Evolutionary conservation across 2,329 filamentous ascomycete genomes (phyloP).

Genomic region (Orbilia blumenaviensis): DNA sequence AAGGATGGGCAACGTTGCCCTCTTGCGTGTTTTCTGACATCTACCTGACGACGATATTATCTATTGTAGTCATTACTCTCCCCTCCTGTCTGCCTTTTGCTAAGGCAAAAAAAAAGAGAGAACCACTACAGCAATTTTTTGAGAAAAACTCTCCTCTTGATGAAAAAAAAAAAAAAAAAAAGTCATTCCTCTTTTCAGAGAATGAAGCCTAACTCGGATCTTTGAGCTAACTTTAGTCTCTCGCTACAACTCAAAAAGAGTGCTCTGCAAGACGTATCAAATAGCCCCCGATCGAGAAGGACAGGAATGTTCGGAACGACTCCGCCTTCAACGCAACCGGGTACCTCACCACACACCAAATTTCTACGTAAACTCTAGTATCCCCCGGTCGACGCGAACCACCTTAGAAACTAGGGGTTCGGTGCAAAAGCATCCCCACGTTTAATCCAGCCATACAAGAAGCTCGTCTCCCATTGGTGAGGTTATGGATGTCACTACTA

Average conservation of each 20-base stretch:
- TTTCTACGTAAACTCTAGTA: constrained; percentile 24
- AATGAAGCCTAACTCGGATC: constrained; percentile 45
- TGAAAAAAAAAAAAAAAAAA: constrained; percentile 5
- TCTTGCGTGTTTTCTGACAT: constrained; percentile 46
- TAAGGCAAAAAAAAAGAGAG: constrained; percentile 12
- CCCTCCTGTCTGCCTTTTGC: constrained; percentile 21
- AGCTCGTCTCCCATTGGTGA: constrained; percentile 49
- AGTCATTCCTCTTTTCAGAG: constrained; percentile 28
- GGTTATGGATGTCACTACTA: constrained; percentile 42
- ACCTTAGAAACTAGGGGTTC: constrained; percentile 38
- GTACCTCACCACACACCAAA: constrained; percentile 26
- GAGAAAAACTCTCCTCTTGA: neutral
- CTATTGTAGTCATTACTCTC: neutral
- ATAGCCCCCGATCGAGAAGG: constrained; percentile 51
- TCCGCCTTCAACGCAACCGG: constrained; percentile 51
- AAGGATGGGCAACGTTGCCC: constrained; percentile 34
- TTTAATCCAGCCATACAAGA: constrained; percentile 47
- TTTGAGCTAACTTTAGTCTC: constrained; percentile 39
- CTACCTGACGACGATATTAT: constrained; percentile 23
- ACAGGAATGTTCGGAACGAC: constrained; percentile 54
- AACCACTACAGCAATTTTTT: neutral
- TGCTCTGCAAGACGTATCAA: constrained; percentile 26
- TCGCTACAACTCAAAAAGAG: constrained; percentile 19
- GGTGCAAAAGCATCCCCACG: constrained; percentile 48
- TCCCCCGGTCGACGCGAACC: constrained; percentile 30